These are phyloP conservation scores for Polysphondylium violaceum DNA, from an alignment of 78 protist genomes.

Conservation along the genomic window DNA sequence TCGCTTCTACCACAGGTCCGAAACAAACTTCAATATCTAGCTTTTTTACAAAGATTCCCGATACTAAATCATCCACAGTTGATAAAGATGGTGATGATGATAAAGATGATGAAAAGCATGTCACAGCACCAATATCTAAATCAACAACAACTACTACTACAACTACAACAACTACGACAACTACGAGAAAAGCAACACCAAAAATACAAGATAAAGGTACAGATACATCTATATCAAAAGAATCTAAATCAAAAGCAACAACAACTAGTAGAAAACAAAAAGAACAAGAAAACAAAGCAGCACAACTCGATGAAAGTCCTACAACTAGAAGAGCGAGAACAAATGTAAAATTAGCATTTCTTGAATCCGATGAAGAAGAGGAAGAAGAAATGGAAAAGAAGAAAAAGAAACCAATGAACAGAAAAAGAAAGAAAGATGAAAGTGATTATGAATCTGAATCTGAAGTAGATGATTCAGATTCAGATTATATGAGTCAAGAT, in stretches of 20 bases:
- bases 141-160: not conserved
- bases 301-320: not conserved
- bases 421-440: slow-evolving; percentile 59
- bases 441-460: slow-evolving; percentile 22
- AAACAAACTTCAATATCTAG: not conserved
- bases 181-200: not conserved
- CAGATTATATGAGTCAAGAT: slow-evolving; percentile 4
- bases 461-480: not conserved
- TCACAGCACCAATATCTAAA: not conserved
- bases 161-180: not conserved
- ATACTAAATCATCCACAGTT: not conserved
- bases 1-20: not conserved
- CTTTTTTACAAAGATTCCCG: not conserved
- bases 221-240: not conserved
- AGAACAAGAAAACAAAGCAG: slow-evolving; percentile 1
- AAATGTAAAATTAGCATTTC: not conserved
- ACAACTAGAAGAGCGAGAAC: not conserved
- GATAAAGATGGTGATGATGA: not conserved
- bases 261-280: not conserved
- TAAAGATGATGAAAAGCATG: not conserved
- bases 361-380: not conserved
- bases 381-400: slow-evolving; percentile 28
- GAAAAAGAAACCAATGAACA: slow-evolving; percentile 6
- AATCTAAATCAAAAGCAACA: not conserved
- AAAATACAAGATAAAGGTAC: not conserved